Conservation (phyloP, 2,329 filamentous ascomycete genomes). For the Huntiella omanensis region DNA sequence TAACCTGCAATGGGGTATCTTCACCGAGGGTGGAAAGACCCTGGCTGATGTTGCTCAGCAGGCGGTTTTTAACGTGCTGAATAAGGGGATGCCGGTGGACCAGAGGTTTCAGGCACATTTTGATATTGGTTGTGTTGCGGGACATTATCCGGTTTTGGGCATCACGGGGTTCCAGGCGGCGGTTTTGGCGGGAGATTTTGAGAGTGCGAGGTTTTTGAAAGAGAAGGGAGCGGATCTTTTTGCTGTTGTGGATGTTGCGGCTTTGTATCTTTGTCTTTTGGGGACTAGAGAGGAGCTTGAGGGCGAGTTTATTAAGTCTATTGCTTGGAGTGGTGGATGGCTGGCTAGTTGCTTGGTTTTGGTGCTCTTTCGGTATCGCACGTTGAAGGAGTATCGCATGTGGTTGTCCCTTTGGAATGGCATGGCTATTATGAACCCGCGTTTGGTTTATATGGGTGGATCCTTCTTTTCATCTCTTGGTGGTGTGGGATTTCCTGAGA, state of each 20-base stretch:
- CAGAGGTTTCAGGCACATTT: neutral
- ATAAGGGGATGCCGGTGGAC: neutral
- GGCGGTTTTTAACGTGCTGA: neutral
- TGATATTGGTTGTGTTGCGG: neutral
- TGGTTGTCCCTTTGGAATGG: neutral
- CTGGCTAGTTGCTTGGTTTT: neutral
- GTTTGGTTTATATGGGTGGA: neutral
- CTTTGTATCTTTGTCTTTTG: neutral
- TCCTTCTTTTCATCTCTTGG: neutral
- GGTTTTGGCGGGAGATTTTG: neutral
- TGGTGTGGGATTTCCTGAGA: neutral
- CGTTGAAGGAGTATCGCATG: too few species aligned
- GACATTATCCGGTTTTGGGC: neutral
- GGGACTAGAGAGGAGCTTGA: neutral
- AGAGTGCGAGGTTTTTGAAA: neutral
- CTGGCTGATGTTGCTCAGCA: neutral
- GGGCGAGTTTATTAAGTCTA: neutral
- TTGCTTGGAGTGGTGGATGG: neutral
- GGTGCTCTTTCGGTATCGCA: neutral
- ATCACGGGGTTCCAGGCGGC: neutral
- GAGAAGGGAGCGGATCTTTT: too few species aligned
- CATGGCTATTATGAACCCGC: neutral
- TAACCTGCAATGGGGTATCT: neutral
- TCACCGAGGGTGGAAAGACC: neutral
- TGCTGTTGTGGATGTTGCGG: neutral